These are phyloP conservation scores for Termitomyces sp. DNA, from an alignment of 768 basidiomycete genomes.

Conservation along the genomic window DNA sequence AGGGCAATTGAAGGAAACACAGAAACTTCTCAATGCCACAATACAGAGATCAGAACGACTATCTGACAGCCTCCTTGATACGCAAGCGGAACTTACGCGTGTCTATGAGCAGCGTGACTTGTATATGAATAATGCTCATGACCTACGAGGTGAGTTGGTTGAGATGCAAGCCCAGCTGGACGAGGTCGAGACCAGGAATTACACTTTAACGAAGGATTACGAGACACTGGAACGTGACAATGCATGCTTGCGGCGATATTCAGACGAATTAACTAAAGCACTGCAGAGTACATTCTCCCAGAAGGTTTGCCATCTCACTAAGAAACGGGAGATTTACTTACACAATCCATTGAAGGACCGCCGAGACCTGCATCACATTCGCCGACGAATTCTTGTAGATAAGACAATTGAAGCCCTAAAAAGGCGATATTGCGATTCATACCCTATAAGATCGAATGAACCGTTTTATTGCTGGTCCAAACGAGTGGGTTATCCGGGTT, in stretches of 20 bases:
- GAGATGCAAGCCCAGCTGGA: not conserved
- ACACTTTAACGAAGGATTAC: constrained; percentile 5
- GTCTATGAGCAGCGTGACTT: constrained; percentile 3
- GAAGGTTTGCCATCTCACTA: not conserved
- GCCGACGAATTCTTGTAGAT: constrained; percentile 7
- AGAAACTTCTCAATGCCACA: not conserved
- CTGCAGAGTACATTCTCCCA: not conserved
- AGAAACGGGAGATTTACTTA: not conserved
- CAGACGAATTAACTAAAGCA: not conserved
- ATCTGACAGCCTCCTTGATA: not conserved
- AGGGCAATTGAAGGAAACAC: constrained; percentile 5
- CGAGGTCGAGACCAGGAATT: constrained; percentile 8
- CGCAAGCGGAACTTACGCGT: not conserved
- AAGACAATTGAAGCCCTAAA: constrained; percentile 8
- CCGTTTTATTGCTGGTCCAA: constrained; percentile 6
- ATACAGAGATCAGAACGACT: not conserved
- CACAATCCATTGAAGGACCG: not conserved
- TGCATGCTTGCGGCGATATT: not conserved
- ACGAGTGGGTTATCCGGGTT: constrained; percentile 2
- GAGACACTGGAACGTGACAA: constrained; percentile 9
- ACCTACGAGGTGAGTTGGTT: not conserved
- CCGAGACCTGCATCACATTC: constrained; percentile 8
- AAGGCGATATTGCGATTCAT: not conserved
- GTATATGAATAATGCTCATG: not conserved
- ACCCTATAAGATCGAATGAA: constrained; percentile 1